Evolutionary conservation across 1,139 yeast genomes (phyloP).

Genomic region (Scheffersomyces stambukii): DNA sequence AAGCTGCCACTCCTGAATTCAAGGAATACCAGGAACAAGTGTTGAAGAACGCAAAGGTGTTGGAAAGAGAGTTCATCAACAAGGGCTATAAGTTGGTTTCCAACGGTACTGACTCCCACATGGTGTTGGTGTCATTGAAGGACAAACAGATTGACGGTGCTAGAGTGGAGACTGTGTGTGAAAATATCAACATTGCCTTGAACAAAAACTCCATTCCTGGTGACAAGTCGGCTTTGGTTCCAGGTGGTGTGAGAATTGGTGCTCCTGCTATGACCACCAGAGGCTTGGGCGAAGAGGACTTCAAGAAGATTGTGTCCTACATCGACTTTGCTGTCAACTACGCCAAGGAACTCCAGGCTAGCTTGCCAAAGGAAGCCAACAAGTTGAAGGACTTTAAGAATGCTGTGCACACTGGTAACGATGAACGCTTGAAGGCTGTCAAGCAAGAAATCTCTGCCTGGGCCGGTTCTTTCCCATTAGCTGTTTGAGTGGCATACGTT

Average conservation of each 20-base stretch:
- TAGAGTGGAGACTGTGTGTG: conserved; percentile 92
- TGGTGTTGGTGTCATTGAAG: conserved; percentile 86
- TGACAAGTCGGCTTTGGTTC: conserved; percentile 95
- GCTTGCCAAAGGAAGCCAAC: conserved; percentile 81
- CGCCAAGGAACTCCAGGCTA: conserved; percentile 71
- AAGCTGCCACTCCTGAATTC: conserved; percentile 89
- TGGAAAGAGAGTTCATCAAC: conserved; percentile 68
- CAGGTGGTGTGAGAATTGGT: conserved; percentile 97
- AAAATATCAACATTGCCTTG: conserved; percentile 90
- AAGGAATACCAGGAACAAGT: conserved; percentile 87
- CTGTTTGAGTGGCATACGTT: conserved; percentile 55
- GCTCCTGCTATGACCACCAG: conserved; percentile 99
- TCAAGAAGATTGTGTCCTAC: conserved; percentile 74
- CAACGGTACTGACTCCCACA: conserved; percentile 94
- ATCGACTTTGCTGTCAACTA: conserved; percentile 80
- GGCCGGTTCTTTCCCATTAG: conserved; percentile 94
- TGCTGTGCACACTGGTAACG: conserved; percentile 65
- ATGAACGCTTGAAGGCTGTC: conserved; percentile 56
- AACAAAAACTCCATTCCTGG: conserved; percentile 98
- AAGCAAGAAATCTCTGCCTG: conserved; percentile 82
- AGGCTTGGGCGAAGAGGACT: conserved; percentile 87
- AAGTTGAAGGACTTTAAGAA: conserved; percentile 92
- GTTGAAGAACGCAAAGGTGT: conserved; percentile 80
- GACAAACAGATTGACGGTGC: conserved; percentile 96
- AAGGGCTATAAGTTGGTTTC: conserved; percentile 83